Conservation (phyloP, 2,329 filamentous ascomycete species). For the Botryotinia narcissicola region DNA sequence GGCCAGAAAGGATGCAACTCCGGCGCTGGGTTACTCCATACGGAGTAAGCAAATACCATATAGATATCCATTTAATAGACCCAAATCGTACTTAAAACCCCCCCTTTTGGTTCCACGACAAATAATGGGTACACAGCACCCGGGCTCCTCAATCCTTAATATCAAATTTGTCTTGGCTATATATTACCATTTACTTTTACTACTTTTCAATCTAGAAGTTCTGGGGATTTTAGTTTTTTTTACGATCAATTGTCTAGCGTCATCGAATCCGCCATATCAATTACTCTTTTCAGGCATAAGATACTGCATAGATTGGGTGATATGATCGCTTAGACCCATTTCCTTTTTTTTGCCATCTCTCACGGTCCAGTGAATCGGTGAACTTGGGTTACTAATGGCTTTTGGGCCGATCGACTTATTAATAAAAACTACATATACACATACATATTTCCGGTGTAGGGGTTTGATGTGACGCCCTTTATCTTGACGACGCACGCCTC, state of each 20-base stretch:
- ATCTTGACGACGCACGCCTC: slow-evolving; percentile 20
- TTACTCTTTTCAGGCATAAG: not conserved
- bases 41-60: not conserved
- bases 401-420: slow-evolving; percentile 7
- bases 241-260: slow-evolving; percentile 9
- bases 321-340: slow-evolving; percentile 4
- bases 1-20: too few species aligned
- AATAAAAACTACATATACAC: not conserved
- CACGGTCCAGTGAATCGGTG: slow-evolving; percentile 2
- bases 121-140: slow-evolving; percentile 12
- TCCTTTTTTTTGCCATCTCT: not conserved
- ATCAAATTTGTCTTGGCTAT: not conserved
- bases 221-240: not conserved
- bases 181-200: not conserved
- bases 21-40: too few species aligned
- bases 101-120: slow-evolving; percentile 16
- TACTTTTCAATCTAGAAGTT: not conserved
- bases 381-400: slow-evolving; percentile 2
- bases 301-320: slow-evolving; percentile 9
- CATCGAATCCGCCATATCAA: not conserved
- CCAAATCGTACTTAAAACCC: slow-evolving; percentile 3
- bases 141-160: not conserved
- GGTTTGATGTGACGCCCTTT: slow-evolving; percentile 22
- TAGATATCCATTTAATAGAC: not conserved
- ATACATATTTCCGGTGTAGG: slow-evolving; percentile 11